Percentiles rank a stretch among this genome's conserved stretches.
Conservation (phyloP, 495 filamentous ascomycete genomes). For the Elasticomyces elasticus region DNA sequence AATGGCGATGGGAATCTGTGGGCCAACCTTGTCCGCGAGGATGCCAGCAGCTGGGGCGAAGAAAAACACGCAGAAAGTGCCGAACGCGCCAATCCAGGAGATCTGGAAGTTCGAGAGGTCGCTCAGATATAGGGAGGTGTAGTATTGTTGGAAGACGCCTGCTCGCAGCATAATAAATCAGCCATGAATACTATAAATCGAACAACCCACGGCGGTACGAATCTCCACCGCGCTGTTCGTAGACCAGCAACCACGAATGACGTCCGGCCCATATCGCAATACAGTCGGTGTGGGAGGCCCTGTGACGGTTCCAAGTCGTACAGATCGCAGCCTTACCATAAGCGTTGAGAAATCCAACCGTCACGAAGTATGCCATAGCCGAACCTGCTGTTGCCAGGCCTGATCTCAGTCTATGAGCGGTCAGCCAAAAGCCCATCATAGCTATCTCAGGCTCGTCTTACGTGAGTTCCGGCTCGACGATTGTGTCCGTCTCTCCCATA, state of each 20-base stretch:
- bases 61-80: conserved; percentile 41
- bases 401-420: conserved; percentile 4
- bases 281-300: too few species aligned
- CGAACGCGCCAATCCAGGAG: conserved; percentile 52
- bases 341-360: conserved; percentile 51
- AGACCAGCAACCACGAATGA: too few species aligned
- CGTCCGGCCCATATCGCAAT: too few species aligned
- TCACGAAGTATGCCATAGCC: conserved; percentile 35
- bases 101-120: conserved; percentile 41
- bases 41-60: conserved; percentile 36
- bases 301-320: too few species aligned
- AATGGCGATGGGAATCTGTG: conserved; percentile 15
- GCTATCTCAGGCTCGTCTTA: too few species aligned
- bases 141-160: conserved; percentile 50
- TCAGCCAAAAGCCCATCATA: too few species aligned
- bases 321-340: too few species aligned
- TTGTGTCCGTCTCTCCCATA: background rate
- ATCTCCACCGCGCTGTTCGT: too few species aligned
- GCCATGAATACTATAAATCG: too few species aligned
- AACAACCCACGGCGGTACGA: too few species aligned
- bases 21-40: conserved; percentile 28
- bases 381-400: conserved; percentile 6
- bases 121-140: conserved; percentile 41
- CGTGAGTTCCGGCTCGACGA: conserved; percentile 2
- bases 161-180: background rate